phyloP scores from a whole-genome alignment of 345 rosid genomes.

The Gossypium turneri region DNA sequence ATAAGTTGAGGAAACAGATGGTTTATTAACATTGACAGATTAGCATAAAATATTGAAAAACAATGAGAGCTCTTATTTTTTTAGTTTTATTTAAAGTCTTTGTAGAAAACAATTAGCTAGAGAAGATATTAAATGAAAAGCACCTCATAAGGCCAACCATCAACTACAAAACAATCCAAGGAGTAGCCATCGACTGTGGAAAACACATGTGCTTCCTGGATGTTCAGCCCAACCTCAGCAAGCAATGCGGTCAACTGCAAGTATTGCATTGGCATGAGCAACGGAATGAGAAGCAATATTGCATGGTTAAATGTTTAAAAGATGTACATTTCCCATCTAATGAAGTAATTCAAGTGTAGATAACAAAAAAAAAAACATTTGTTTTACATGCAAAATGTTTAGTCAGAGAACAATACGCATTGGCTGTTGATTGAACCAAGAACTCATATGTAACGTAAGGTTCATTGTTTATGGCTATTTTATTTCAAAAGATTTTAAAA shows the following conservation, averaged over 20 bases:
- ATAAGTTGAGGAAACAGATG: background rate
- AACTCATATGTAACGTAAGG: background rate
- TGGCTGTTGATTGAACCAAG: background rate
- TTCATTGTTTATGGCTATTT: conserved; percentile 5
- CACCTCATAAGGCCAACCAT: conserved; percentile 99
- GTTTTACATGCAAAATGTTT: background rate
- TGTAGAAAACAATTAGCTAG: background rate
- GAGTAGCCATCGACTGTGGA: conserved; percentile 91
- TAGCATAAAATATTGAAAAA: background rate
- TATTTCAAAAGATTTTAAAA: conserved; percentile 8
- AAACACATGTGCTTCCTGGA: conserved; percentile 97
- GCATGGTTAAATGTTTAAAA: background rate
- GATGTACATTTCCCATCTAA: background rate
- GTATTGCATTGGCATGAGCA: conserved; percentile 23
- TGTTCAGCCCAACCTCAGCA: conserved; percentile 87
- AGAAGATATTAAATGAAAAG: background rate
- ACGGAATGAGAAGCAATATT: background rate
- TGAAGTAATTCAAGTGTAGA: background rate
- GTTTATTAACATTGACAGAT: background rate
- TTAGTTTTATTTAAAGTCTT: background rate
- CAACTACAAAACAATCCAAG: conserved; percentile 93
- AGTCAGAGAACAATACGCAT: background rate
- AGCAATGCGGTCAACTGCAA: conserved; percentile 85
- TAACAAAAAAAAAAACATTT: background rate
- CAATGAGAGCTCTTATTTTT: background rate